Evolutionary conservation across 75 land plant species (phyloP).

Genomic region (Picea glauca): DNA sequence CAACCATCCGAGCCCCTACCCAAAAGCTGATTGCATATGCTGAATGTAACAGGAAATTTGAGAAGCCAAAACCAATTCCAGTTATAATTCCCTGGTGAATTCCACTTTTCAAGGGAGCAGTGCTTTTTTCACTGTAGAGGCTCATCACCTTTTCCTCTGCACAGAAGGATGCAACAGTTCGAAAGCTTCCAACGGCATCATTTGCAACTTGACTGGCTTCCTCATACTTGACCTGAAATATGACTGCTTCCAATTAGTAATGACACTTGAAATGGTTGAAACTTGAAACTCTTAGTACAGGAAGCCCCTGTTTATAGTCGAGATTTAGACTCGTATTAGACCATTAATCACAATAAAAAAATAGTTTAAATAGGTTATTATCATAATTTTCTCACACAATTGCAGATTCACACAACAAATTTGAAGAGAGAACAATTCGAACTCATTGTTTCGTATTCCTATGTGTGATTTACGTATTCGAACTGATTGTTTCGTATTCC

Average conservation of each 20-base stretch:
- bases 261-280: too few relatives aligned
- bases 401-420: too few relatives aligned
- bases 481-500: too few relatives aligned
- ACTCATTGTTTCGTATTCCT: too few relatives aligned
- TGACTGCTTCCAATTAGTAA: background rate
- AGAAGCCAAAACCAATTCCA: slow-evolving; percentile 55
- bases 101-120: slow-evolving; percentile 53
- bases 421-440: too few relatives aligned
- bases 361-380: too few relatives aligned
- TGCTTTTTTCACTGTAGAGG: slow-evolving; percentile 58
- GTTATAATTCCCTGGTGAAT: slow-evolving; percentile 62
- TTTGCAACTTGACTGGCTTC: slow-evolving; percentile 92
- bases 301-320: too few relatives aligned
- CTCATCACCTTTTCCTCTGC: slow-evolving; percentile 72
- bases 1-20: slow-evolving; percentile 58
- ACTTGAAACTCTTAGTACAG: too few relatives aligned
- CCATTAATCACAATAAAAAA: too few relatives aligned
- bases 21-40: slow-evolving; percentile 69
- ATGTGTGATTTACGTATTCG: too few relatives aligned
- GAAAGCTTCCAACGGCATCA: slow-evolving; percentile 80
- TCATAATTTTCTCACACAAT: too few relatives aligned
- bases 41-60: slow-evolving; percentile 46
- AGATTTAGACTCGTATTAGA: too few relatives aligned
- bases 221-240: slow-evolving; percentile 34
- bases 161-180: slow-evolving; percentile 80